Percentiles rank a stretch among this genome's conserved stretches.
Conservation (phyloP, 352 stramenopile genomes). For the Phytophthora uliginosa region DNA sequence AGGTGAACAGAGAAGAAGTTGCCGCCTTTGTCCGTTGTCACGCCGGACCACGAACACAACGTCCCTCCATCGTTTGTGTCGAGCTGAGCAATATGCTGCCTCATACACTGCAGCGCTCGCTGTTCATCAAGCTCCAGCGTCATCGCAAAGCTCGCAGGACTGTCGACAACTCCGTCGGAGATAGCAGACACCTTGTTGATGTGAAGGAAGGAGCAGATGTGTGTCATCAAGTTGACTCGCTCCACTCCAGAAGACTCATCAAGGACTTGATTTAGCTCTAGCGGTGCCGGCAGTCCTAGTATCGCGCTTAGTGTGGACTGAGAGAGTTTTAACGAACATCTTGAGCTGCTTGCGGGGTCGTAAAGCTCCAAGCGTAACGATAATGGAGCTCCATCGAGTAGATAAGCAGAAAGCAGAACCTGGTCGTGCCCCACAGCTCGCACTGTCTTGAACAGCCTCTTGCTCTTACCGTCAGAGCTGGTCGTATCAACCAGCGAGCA, state of each 20-base stretch:
- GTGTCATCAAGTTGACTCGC: slow-evolving; percentile 35
- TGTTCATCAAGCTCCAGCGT: slow-evolving; percentile 26
- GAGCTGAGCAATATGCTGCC: slow-evolving; percentile 1
- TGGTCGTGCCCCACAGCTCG: slow-evolving; percentile 45
- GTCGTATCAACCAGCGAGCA: not conserved
- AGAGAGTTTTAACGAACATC: slow-evolving; percentile 22
- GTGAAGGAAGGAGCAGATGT: slow-evolving; percentile 56
- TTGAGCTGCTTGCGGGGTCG: slow-evolving; percentile 53
- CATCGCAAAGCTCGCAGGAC: slow-evolving; percentile 11
- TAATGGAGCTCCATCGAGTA: not conserved
- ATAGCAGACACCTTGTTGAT: slow-evolving; percentile 24
- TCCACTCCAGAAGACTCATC: not conserved
- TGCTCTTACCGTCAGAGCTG: not conserved
- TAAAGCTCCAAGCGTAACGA: slow-evolving; percentile 47
- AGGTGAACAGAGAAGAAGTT: slow-evolving; percentile 30
- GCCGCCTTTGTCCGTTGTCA: slow-evolving; percentile 3
- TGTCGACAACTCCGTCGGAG: slow-evolving; percentile 19
- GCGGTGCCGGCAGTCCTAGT: slow-evolving; percentile 20
- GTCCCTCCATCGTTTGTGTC: not conserved
- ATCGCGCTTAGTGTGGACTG: slow-evolving; percentile 10
- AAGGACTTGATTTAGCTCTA: slow-evolving; percentile 8
- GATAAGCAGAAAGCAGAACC: slow-evolving; percentile 49
- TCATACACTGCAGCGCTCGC: slow-evolving; percentile 14
- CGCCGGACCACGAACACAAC: slow-evolving; percentile 25
- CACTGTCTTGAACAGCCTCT: slow-evolving; percentile 61